Evolutionary conservation across 2,329 filamentous ascomycete species (phyloP).

Genomic region (Xylaria sp.): DNA sequence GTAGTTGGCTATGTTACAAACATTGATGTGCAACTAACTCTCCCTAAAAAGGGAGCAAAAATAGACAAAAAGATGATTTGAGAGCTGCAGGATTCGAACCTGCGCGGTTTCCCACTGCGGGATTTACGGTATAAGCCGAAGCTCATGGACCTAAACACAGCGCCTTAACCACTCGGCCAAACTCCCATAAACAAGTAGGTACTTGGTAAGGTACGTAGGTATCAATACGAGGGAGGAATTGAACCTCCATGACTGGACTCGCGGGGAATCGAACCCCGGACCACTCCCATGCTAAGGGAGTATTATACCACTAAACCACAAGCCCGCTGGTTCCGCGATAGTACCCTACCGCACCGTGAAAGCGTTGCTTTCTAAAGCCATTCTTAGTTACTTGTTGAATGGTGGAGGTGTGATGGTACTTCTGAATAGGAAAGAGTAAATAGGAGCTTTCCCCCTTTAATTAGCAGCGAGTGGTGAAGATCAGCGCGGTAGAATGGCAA

Average conservation of each 20-base stretch:
- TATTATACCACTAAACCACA: constrained; percentile 45
- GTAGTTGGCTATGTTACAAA: too few relatives aligned
- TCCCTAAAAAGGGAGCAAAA: not conserved
- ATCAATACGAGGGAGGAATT: constrained; percentile 28
- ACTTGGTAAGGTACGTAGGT: constrained; percentile 13
- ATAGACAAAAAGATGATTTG: constrained; percentile 14
- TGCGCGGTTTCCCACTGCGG: constrained; percentile 41
- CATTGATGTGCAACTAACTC: too few relatives aligned
- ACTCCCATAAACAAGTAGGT: constrained; percentile 29
- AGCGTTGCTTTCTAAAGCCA: not conserved
- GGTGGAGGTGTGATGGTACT: not conserved
- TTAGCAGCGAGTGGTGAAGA: too few relatives aligned
- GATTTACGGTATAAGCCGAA: constrained; percentile 30
- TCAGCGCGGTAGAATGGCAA: not conserved
- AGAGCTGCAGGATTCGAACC: constrained; percentile 41
- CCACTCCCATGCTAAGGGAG: constrained; percentile 45
- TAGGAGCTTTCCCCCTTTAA: too few relatives aligned
- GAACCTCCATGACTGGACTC: constrained; percentile 40
- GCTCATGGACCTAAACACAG: constrained; percentile 34
- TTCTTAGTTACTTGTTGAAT: not conserved
- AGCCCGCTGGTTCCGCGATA: constrained; percentile 27
- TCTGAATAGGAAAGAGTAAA: not conserved
- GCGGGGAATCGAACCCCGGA: constrained; percentile 46
- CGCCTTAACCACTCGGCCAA: constrained; percentile 42
- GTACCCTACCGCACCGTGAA: constrained; percentile 1